Base-by-base conservation (phyloP, 495 filamentous ascomycete genomes). In the Saxophila tyrrhenica region DNA sequence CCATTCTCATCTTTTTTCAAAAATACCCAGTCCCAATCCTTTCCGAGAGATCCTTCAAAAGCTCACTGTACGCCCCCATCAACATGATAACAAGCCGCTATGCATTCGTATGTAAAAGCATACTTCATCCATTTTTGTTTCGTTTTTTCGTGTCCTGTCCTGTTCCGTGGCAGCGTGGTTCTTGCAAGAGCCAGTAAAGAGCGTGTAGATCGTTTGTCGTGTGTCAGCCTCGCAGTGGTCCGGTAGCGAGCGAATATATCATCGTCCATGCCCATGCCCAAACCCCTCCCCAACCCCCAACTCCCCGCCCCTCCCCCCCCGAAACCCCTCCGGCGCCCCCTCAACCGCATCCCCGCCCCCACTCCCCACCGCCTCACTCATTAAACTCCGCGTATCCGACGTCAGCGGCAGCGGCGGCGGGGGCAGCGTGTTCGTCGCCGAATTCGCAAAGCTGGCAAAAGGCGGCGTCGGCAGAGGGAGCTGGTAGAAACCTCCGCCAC, bases 351-450 rank as follows among this genome's bases (percentile, higher is more conserved):
- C 58, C 0, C 57, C 57, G 39, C 56, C 56, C 15, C 56, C 75
- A 62, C 79, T 85, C 20, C 80, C 78, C 3, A 80, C 69, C 50
- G 73, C 79, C 62, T 67, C 74, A 64, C 78, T 84, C 54, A 81
- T 79, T 11, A 82, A 81, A 55, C 78, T 84, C 56, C 80, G 82
- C n/a, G 76, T 73, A 48, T 78, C 79, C 39, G 70, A 76, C n/a
- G 77, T 82, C 29, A 82, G 71, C 11, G 74, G 69, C 29, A 13
- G 29, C 13, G 29, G 29, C n/a, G n/a, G n/a, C n/a, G n/a, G n/a
- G 3, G 81, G 82, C 3, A 79, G 82, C 11, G 78, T 75, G 0
- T 74, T 71, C 1, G 72, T 69, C 16, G 76, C 78, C 52, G 69
- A 75, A 25, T 72, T 70, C 48, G 47, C 50, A 20, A 44, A 25